Evolutionary conservation across 257 asterid genomes (phyloP).

Genomic region (Nicotiana otophora): DNA sequence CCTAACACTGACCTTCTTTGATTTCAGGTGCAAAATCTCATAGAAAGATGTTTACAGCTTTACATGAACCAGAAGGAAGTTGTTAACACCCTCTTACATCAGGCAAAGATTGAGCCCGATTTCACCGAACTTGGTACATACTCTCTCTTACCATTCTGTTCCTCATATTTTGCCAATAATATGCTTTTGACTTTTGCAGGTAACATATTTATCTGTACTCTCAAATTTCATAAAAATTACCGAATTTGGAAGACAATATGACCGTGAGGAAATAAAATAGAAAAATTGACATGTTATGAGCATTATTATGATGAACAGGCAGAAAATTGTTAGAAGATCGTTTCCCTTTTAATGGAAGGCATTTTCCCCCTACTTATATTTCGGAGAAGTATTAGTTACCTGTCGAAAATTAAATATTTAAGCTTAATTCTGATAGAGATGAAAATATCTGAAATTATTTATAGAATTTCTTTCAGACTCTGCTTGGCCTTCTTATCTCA

Average conservation of each 20-base stretch:
- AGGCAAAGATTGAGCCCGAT: conserved; percentile 90
- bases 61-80: conserved; percentile 91
- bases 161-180: not conserved
- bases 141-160: not conserved
- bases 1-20: not conserved
- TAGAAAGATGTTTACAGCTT: conserved; percentile 95
- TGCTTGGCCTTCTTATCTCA: not conserved
- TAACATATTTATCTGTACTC: not conserved
- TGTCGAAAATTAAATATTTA: not conserved
- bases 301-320: not conserved
- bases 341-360: not conserved
- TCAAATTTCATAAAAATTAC: not conserved
- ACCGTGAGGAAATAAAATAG: not conserved
- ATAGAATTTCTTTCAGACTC: not conserved
- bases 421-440: conserved; percentile 2
- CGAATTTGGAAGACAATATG: not conserved
- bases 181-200: not conserved
- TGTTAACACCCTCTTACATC: conserved; percentile 58
- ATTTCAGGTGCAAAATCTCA: conserved; percentile 84
- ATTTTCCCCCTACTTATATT: not conserved
- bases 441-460: not conserved
- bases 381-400: not conserved
- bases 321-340: not conserved
- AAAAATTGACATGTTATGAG: not conserved
- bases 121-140: conserved; percentile 82